Percentiles rank a stretch among this genome's conserved stretches.
phyloP scores from a whole-genome alignment of 768 basidiomycete genomes.

The Tulasnella sp. region DNA sequence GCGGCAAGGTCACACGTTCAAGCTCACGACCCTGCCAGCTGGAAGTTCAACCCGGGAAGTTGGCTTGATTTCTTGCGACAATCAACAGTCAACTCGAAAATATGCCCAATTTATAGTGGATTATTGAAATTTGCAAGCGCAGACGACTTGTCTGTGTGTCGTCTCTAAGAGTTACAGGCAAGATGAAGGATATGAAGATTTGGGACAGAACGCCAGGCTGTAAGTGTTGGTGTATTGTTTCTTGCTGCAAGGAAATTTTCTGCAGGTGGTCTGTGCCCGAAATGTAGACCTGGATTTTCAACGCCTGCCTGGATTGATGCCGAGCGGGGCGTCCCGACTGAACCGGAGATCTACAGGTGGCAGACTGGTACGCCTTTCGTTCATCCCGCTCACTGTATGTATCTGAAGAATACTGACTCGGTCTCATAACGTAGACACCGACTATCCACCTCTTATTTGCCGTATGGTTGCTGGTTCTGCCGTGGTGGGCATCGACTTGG shows the following conservation, averaged over 20 bases:
- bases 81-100: conserved; percentile 45
- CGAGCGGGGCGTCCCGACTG: background rate
- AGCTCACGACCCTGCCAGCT: conserved; percentile 36
- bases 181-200: conserved; percentile 49
- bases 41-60: conserved; percentile 45
- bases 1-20: conserved; percentile 37
- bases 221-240: background rate
- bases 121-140: conserved; percentile 47
- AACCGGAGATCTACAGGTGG: background rate
- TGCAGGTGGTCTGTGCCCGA: background rate
- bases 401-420: background rate
- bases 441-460: conserved; percentile 4
- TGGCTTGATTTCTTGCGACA: conserved; percentile 43
- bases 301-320: conserved; percentile 10
- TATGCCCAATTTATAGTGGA: conserved; percentile 59
- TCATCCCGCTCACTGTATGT: too few species aligned
- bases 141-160: conserved; percentile 33
- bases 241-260: background rate
- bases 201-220: conserved; percentile 45
- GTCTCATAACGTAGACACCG: background rate
- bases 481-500: conserved; percentile 21
- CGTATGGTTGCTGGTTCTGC: conserved; percentile 25
- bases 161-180: conserved; percentile 47
- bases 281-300: background rate
- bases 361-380: background rate